Base-by-base conservation (phyloP, 2,329 filamentous ascomycete species). In the Scedosporium dehoogii region DNA sequence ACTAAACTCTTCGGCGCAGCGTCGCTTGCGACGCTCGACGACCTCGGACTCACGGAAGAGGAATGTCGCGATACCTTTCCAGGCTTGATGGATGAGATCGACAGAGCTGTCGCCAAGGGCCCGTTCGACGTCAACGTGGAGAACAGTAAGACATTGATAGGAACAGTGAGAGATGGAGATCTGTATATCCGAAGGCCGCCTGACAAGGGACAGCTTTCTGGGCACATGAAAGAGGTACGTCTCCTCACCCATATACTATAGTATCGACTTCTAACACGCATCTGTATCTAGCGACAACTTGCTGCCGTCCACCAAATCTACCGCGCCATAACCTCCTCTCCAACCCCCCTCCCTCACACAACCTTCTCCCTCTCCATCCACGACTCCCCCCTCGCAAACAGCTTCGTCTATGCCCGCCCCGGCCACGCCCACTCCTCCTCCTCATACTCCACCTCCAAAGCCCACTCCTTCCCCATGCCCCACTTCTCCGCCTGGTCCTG, bases 401-500 rank as follows among this genome's bases (percentile, higher is more conserved):
- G 76, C 2, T 77, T 78, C 69, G 76, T 76, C 12, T 81, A 82
- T 71, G 73, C 77, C n/a, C 76, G 78, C 1, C 74, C 76, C 7
- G 75, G 76, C 23, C 73, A 76, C 68, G 73, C 76, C 0, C n/a
- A 21, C 10, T 25, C 48, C 48, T 21, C 48, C 21, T 21, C 48
- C n/a, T 3, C 48, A 10, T 25, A 53, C 48, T 51, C 64, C 3
- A 55, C 64, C 6, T 63, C 64, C 4, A 72, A 70, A 63, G 69
- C 64, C 63, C 76, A 76, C 42, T 73, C 73, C 63, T 83, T 81
- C 71, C 69, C 81, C 4, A 79, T 84, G 72, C 81, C 81, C 63
- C 83, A 81, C 73, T 86, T 81, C 74, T 76, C 75, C 68, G 81
- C 78, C 72, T 84, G 78, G 78, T 76, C 78, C 5, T 84, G 81